Percentiles rank a stretch among this genome's conserved stretches.
These are phyloP conservation scores for Trichoderma arundinaceum DNA, from an alignment of 2,329 filamentous ascomycete species.

Conservation along the genomic window DNA sequence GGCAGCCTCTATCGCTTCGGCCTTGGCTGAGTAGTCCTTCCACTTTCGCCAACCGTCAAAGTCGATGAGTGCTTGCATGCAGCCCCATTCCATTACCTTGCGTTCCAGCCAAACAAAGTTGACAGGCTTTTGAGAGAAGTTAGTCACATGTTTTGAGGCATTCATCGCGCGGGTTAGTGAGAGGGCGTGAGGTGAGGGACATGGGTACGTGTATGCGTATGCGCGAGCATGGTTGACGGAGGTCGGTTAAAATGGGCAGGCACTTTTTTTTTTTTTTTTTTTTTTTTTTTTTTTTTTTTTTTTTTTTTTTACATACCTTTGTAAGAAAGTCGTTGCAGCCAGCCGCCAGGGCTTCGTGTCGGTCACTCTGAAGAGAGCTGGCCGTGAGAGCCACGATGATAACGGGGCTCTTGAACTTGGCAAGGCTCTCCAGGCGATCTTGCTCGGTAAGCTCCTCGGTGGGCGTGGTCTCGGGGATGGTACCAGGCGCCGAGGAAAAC, in stretches of 20 bases:
- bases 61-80: slow-evolving; percentile 98
- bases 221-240: too few relatives aligned
- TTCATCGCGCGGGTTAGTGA: neutral
- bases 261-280: too few relatives aligned
- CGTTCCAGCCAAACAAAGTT: slow-evolving; percentile 97
- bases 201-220: neutral
- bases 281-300: too few relatives aligned
- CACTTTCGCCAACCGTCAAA: slow-evolving; percentile 98
- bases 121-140: slow-evolving; percentile 69
- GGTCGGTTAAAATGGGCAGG: too few relatives aligned
- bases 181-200: too few relatives aligned
- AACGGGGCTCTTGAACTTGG: slow-evolving; percentile 91
- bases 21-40: slow-evolving; percentile 76
- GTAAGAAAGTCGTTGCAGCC: slow-evolving; percentile 98
- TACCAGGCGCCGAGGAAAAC: slow-evolving; percentile 70
- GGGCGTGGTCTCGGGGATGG: slow-evolving; percentile 52
- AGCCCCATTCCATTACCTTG: slow-evolving; percentile 99
- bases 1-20: slow-evolving; percentile 50
- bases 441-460: slow-evolving; percentile 60
- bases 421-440: slow-evolving; percentile 70
- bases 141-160: neutral
- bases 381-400: slow-evolving; percentile 98
- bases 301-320: slow-evolving; percentile 67
- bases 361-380: slow-evolving; percentile 90
- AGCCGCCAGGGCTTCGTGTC: slow-evolving; percentile 91